Conservation (phyloP, 495 filamentous ascomycete species). For the Hapsidospora chrysogenum region DNA sequence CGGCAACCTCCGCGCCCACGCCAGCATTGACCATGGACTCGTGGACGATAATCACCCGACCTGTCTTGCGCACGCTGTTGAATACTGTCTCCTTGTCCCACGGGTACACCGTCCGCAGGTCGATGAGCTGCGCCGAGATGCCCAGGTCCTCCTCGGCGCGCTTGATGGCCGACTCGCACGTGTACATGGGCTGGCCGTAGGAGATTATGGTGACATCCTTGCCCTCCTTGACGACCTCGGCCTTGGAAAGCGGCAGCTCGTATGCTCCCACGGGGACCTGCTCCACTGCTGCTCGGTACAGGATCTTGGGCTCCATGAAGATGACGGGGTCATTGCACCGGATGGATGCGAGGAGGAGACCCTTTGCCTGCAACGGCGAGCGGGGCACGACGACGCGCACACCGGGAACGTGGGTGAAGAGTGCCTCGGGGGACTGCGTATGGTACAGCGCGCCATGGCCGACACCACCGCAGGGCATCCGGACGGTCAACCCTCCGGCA, state of each 20-base stretch:
- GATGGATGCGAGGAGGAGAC: constrained; percentile 68
- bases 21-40: constrained; percentile 94
- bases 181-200: constrained; percentile 86
- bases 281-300: constrained; percentile 90
- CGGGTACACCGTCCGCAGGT: constrained; percentile 81
- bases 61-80: constrained; percentile 77
- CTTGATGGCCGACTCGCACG: constrained; percentile 63
- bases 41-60: constrained; percentile 81
- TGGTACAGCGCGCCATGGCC: constrained; percentile 96
- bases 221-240: constrained; percentile 74
- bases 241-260: constrained; percentile 70
- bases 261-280: constrained; percentile 79
- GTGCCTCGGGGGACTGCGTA: constrained; percentile 79
- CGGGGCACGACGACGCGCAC: constrained; percentile 80
- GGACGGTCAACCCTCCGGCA: constrained; percentile 65
- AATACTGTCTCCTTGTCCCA: constrained; percentile 83
- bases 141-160: constrained; percentile 70
- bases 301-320: constrained; percentile 93
- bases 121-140: constrained; percentile 73
- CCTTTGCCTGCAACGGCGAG: constrained; percentile 84
- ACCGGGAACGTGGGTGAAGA: constrained; percentile 88
- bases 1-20: constrained; percentile 83
- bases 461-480: constrained; percentile 90
- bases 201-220: constrained; percentile 74
- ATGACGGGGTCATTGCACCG: constrained; percentile 76